Evolutionary conservation across 208 protist genomes (phyloP), one percentile per base, ranked within the genome.

Genomic region (Acanthamoeba sp.): DNA sequence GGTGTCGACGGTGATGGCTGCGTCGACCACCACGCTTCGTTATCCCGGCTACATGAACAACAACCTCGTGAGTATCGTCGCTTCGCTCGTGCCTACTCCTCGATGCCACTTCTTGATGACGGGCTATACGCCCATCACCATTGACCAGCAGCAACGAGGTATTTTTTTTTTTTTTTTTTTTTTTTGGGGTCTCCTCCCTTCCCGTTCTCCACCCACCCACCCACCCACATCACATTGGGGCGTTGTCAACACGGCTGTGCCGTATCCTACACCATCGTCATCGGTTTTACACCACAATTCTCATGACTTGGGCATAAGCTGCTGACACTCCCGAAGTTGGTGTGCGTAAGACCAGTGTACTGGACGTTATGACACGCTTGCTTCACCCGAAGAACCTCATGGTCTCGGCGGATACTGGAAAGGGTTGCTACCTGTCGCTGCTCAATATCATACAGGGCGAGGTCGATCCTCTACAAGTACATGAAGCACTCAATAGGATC

Each of bases 371-470:
- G 99, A 98, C 99, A 40, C 97, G 99, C 36, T 97, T 99, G 32
- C 97, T 99, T 29, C 98, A 99, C 97, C 98, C 99, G 36, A 99
- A 99, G 85, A 97, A 97, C n/a, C 88, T 96, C 22, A 96, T 96
- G 95, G 95, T 96, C 5, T 96, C 94, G 1, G 64, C 89, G 24
- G 82, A 93, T 4, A 96, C 94, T 0, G 66, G 94, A 34, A 93
- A 50, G 40, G 99, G 99, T 32, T 99, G 98, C 94, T 99, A 99
- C 95, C 98, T 99, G 34, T 99, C 99, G 20, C 97, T 99, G 40
- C 97, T 99, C 4, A 99, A 99, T 96, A 99, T 99, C 73, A 99
- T 99, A 94, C 99, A 99, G 95, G 99, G 99, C 64, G 99, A 99
- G 48, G 99, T 99, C 10, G 99, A 99, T 96, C 99, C 99, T 0